Base-by-base conservation (phyloP, 805 yeast species). In the Teunomyces aglyptinius region DNA sequence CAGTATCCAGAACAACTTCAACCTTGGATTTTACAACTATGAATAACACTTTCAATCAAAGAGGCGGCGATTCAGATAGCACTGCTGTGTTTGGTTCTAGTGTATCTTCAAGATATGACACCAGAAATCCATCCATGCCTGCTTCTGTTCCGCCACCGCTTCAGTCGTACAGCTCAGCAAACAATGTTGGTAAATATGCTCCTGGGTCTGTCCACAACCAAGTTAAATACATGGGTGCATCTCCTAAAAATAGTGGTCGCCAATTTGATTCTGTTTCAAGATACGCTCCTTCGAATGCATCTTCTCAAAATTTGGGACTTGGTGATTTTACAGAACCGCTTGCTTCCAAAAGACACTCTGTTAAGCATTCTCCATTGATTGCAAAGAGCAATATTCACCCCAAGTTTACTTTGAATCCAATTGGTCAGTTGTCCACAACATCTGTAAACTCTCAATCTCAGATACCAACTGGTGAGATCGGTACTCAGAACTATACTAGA, bases 1-100 rank as follows among this genome's bases (percentile, higher is more conserved):
- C 78, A 2, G 68, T 83, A n/a, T 83, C 90, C 1, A 72, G 90
- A 53, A 78, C 70, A 33, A 59, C 73, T 2, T 72, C 76, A 2
- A 65, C 66, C 10, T 50, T 70, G 42, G 76, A 73, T 52, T 61
- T 72, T 38, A 49, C 65, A 13, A 55, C 62, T 7, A 19, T 47
- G 48, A 43, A 44, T 27, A 40, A 44, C 28, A 41, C 44, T 12
- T 39, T 11, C 33, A 24, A 39, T 11, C 42, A 41, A 15, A 16
- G 32, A 28, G 27, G 45, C n/a, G 48, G 45, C 7, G 43, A 44
- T 6, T 33, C 41, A 12, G 35, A 47, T 4, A 48, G 44, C 18
- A 46, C 45, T 10, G 49, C 50, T 15, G 24, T 22, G 15, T 36
- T 20, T 6, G 39, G 39, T 13, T 22, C 39, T 8, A 36, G 13